These are phyloP conservation scores for Leccinum variicolor DNA, from an alignment of 768 basidiomycete species.

Conservation along the genomic window DNA sequence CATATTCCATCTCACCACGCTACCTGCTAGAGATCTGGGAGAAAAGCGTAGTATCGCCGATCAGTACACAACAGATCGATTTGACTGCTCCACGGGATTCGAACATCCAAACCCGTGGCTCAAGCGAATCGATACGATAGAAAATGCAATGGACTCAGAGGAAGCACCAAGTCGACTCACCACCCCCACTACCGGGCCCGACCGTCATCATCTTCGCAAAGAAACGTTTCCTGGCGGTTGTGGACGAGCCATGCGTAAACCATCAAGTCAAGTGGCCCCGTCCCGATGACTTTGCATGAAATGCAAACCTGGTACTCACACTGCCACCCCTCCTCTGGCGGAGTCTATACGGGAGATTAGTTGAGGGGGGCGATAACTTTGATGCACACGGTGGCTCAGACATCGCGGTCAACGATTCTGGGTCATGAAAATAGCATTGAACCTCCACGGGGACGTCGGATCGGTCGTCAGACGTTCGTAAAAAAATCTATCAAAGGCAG, in stretches of 20 bases:
- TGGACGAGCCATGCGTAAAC: constrained; percentile 56
- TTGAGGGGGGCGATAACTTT: neutral
- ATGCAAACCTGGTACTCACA: constrained; percentile 50
- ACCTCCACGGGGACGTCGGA: neutral
- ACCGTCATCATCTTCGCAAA: constrained; percentile 53
- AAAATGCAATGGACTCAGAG: neutral
- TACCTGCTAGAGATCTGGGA: constrained; percentile 27
- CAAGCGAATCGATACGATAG: neutral
- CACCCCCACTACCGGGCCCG: too few relatives aligned
- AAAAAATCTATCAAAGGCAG: neutral
- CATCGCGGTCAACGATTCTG: neutral
- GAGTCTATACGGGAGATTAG: neutral
- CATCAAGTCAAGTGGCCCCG: constrained; percentile 60
- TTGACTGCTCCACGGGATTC: neutral
- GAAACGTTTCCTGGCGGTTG: constrained; percentile 56
- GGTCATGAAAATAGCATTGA: neutral
- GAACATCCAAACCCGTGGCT: neutral
- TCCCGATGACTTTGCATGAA: constrained; percentile 66
- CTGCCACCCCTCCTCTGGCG: neutral
- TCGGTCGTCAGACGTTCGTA: neutral
- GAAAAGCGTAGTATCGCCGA: neutral
- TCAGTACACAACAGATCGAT: constrained; percentile 7
- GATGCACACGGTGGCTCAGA: constrained; percentile 14
- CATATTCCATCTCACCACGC: too few relatives aligned
- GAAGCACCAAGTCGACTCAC: constrained; percentile 34